Evolutionary conservation across 2,329 filamentous ascomycete genomes (phyloP), one percentile per base, ranked within the genome.

Genomic region (Fusarium avenaceum): DNA sequence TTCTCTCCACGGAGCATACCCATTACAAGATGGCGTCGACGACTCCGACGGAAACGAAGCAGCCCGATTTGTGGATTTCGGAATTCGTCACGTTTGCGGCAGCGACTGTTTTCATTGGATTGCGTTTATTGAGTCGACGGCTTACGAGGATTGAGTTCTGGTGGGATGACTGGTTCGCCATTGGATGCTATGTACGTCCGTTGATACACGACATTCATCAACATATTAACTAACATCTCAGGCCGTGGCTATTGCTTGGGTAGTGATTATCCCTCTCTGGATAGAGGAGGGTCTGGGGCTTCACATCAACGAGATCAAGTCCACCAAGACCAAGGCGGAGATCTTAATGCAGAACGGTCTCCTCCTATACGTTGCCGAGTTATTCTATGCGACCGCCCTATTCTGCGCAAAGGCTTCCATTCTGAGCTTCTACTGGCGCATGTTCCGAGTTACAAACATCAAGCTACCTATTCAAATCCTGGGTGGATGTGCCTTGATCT

Each of bases 371-470:
- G 53, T 74, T 17, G 65, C 59, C 20, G 76, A 77, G 39, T 19
- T 77, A 1, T 40, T 75, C 17, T 77, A 78, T 45, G 73, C 73
- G 3, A 72, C 66, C 1, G 68, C 74, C 0, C 59, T 78, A 0
- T 74, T 71, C 33, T 72, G 71, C 30, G 71, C 66, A 4, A 77
- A 78, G 54, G 53, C 70, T 1, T 69, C 76, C 2, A 70, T 77
- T 14, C 60, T 78, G 9, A 66, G 54, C 20, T 73, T 78, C 22
- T 78, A 78, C 67, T 76, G 72, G 73, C 74, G 76, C 24, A 67
- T 78, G 55, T 78, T 78, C 19, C 64, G 67, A 11, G 67, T 72
- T 19, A 71, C 65, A 17, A 71, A 67, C 32, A 72, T 72, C 57
- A 69, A 69, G 13, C 57, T 74, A 0, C 70, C 74, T 1, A 76